Percentiles rank a stretch among this genome's conserved stretches.
Conservation (phyloP, 768 basidiomycete species). For the Boletus huronensis region DNA sequence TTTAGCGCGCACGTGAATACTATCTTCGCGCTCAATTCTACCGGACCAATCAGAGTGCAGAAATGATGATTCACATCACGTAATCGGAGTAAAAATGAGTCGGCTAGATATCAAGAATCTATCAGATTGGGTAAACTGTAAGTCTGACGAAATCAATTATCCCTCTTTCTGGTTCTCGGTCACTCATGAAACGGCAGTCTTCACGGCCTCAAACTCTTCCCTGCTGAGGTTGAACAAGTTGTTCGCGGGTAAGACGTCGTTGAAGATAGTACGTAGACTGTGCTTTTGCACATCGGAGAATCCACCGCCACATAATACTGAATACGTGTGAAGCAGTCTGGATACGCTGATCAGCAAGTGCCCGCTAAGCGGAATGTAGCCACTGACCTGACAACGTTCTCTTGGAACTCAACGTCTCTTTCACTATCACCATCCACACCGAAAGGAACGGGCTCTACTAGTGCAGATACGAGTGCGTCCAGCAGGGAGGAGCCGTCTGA, state of each 20-base stretch:
- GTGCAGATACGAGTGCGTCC: slow-evolving; percentile 46
- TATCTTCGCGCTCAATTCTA: slow-evolving; percentile 9
- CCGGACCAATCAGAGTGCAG: slow-evolving; percentile 17
- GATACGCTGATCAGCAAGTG: neutral
- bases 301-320: slow-evolving; percentile 37
- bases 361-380: neutral
- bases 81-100: slow-evolving; percentile 23
- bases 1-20: neutral
- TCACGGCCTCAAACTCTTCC: slow-evolving; percentile 25
- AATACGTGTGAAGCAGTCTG: slow-evolving; percentile 54
- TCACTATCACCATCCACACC: slow-evolving; percentile 64
- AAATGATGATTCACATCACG: slow-evolving; percentile 21
- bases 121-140: slow-evolving; percentile 14
- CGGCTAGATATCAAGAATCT: slow-evolving; percentile 25
- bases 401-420: slow-evolving; percentile 64
- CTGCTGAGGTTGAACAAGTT: slow-evolving; percentile 29
- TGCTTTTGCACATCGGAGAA: slow-evolving; percentile 32
- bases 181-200: slow-evolving; percentile 22
- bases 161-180: slow-evolving; percentile 7
- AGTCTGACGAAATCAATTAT: slow-evolving; percentile 13
- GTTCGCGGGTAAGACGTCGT: slow-evolving; percentile 11
- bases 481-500: slow-evolving; percentile 37
- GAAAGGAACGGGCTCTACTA: slow-evolving; percentile 56
- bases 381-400: slow-evolving; percentile 55
- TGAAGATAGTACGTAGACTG: slow-evolving; percentile 28